Evolutionary conservation across 805 yeast genomes (phyloP), one percentile per base, ranked within the genome.

Genomic region (Vanderwaltozyma verrucispora): DNA sequence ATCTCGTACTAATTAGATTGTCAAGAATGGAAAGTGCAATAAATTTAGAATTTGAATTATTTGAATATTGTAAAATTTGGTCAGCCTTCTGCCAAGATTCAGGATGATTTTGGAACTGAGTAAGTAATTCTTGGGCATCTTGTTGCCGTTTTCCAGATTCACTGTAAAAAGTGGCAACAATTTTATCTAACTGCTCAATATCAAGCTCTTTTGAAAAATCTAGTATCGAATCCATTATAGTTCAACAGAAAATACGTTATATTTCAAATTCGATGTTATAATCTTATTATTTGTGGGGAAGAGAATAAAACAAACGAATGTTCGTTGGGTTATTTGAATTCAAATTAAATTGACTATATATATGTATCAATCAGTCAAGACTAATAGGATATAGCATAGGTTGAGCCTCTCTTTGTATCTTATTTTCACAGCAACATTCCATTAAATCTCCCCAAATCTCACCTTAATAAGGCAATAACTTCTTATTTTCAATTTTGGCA

Each of bases 1-100:
- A 89, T 50, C 85, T 75, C 35, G 89, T 80, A 49, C 76, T 78
- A 55, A 92, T 86, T 53, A 89, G 69, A 48, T 81, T 84, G 62
- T 92, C 95, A 50, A 89, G 67, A 42, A 92, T 81, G 15, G 94
- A 77, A 36, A 89, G 68, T 4, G 95, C 97, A 58, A 89, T 81
- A 61, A 81, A 89, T 63, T 89, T 92, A 24, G 94, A 72, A 60
- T 88, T 94, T 26, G 94, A 67, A 55, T 84, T 80, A 35, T 67
- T 63, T 3, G 94, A 77, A 44, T 63, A 68, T 48, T 88, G 86
- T 46, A 89, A 68, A 41, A 89, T 88, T 59, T 79, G 75, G 53
- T 88, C 97, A 18, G 92, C 89, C 37, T 80, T 72, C 45, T 79
- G 81, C 98, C 98, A 89, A 14, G 96, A 77, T 46, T 87, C 94